Conservation (phyloP, 2,329 filamentous ascomycete species). For the Colletotrichum neosansevieriae region DNA sequence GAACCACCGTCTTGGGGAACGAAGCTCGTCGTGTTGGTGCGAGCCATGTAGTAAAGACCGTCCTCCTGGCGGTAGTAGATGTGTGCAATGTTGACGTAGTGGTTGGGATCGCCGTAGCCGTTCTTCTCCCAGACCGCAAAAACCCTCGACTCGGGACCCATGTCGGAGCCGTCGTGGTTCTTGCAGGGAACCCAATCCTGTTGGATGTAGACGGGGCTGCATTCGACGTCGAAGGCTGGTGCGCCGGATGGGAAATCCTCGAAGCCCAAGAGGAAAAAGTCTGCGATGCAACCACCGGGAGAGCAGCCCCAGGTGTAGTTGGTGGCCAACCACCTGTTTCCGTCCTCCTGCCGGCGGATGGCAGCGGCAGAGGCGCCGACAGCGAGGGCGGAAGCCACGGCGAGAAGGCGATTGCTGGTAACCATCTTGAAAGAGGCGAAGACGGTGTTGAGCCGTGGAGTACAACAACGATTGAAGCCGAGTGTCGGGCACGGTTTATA, state of each 20-base stretch:
- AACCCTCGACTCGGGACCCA: constrained; percentile 39
- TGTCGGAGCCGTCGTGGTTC: constrained; percentile 24
- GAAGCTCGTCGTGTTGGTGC: background rate
- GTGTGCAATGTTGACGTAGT: constrained; percentile 44
- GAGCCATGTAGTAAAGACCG: constrained; percentile 10
- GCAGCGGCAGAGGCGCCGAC: constrained; percentile 24
- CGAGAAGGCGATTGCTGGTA: background rate
- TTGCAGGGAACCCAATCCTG: constrained; percentile 43
- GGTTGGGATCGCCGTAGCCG: constrained; percentile 31
- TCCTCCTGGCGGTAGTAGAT: constrained; percentile 36
- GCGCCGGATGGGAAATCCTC: constrained; percentile 43
- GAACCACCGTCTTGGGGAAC: background rate
- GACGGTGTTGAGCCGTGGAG: background rate
- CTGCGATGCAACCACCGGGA: constrained; percentile 44
- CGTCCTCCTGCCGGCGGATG: constrained; percentile 9
- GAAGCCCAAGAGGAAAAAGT: constrained; percentile 43
- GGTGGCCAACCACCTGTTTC: constrained; percentile 8
- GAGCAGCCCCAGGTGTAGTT: constrained; percentile 42
- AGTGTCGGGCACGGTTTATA: background rate
- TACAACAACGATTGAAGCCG: background rate
- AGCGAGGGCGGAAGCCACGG: background rate
- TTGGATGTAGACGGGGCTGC: constrained; percentile 45
- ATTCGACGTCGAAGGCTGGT: constrained; percentile 45
- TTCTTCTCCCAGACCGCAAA: constrained; percentile 43
- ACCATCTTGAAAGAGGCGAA: constrained; percentile 2